Base-by-base conservation (phyloP, 2,329 filamentous ascomycete species). In the Periconia sp. region DNA sequence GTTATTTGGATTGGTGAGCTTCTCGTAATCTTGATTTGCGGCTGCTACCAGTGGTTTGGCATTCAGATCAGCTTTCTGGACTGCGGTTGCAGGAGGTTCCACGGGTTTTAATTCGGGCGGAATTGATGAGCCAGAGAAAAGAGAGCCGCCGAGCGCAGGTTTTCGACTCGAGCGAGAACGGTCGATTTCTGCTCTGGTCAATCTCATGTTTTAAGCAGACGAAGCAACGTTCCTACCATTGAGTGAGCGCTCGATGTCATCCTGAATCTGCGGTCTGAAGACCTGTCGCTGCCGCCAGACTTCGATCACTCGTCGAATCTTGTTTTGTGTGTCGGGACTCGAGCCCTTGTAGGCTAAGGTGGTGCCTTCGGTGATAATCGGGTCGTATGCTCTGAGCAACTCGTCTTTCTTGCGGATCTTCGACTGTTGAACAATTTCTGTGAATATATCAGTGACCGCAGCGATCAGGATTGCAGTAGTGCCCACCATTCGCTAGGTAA, bases 341-440 rank as follows among this genome's bases (percentile, higher is more conserved):
- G 91, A 86, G 48, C 91, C 90, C 70, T 92, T 95, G 70, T 97
- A 99, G 26, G 94, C 92, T n/a, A 83, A 78, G 11, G 89, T 81
- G 8, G 88, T 87, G n/a, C 91, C 92, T 69, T 99, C 94, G 15
- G 89, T 89, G 51, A 99, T 88, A 56, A 96, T 78, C 4, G 94
- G 92, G 32, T 92, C 87, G 70, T 96, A 97, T 6, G 94, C 92
- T 48, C 87, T 81, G 11, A 96, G 81, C 58, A 99, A 99, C 59
- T 99, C 94, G 39, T 92, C 85, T 71, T 95, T 96, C 51, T 88
- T 86, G 24, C 92, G 86, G 34, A 89, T 92, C 71, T 95, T 95
- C 17, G 92, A 96, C 66, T 97, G 94, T 68, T 99, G 94, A 16
- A 90, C 88, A 45, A 99, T 92, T 78, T 99, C 94, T 94, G 50